Evolutionary conservation across 148 eudicot genomes (phyloP), one percentile per base, ranked within the genome.

Genomic region (Selenicereus undatus): DNA sequence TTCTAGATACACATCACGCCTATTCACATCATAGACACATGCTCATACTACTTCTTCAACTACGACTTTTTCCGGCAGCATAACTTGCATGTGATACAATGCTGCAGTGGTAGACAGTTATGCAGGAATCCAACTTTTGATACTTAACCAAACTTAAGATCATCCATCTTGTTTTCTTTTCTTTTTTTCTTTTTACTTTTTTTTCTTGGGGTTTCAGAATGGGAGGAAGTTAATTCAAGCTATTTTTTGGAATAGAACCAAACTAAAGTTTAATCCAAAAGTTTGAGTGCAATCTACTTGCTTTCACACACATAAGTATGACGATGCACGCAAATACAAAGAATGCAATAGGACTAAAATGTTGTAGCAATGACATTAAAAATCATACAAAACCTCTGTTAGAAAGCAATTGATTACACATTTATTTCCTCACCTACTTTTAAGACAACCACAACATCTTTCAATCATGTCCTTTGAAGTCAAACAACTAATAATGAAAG

Each of bases 381-480:
- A 48, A 21, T 17, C 16, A 56, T 43, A 3, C 56, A 36, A 71
- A 24, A 54, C 8, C 42, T 35, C 45, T 35, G 52, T 39, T n/a
- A 2, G 39, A 71, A 20, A 50, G 22, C 54, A 80, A 72, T 71
- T 24, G 54, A 73, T 26, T 20, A 26, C 22, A 54, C 56, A 79
- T 71, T 36, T 32, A 54, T 52, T 35, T 79, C 52, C 75, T 56
- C 48, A 43, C 54, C 64, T 54, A 45, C 76, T 39, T 80, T 16
- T 20, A 56, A 9, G 3, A 22, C 64, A 16, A 79, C 24, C 0
- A 3, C 24, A 21, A n/a, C 71, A 72, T 54, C 81, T 70, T 45
- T 50, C 43, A 48, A 78, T n/a, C 30, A 69, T 13, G 45, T 12
- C 54, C 60, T n/a, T 13, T 74, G 16, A n/a, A 22, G 48, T 48